Percentiles rank a stretch among this genome's conserved stretches.
Evolutionary conservation across 768 basidiomycete species (phyloP).

Genomic region (Pleurotus cornucopiae): DNA sequence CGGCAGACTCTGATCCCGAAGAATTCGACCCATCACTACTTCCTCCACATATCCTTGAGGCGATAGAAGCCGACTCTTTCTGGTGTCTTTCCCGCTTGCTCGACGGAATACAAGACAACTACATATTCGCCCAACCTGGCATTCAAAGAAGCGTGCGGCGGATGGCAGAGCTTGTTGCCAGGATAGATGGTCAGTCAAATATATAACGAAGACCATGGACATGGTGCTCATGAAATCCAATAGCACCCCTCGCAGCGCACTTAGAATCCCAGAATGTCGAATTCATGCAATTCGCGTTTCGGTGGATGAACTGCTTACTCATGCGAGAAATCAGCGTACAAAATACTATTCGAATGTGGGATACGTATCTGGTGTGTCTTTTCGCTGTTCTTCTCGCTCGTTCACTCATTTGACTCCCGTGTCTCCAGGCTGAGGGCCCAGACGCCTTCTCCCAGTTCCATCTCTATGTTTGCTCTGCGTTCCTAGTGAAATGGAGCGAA

Average conservation of each 20-base stretch:
- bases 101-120: slow-evolving; percentile 98
- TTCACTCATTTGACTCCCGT: slow-evolving; percentile 2
- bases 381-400: neutral
- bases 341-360: slow-evolving; percentile 99
- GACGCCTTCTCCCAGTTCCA: slow-evolving; percentile 99
- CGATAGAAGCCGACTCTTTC: slow-evolving; percentile 95
- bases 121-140: slow-evolving; percentile 94
- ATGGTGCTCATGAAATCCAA: neutral
- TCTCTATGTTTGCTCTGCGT: slow-evolving; percentile 96
- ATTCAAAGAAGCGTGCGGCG: slow-evolving; percentile 90
- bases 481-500: slow-evolving; percentile 93
- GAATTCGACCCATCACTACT: slow-evolving; percentile 77
- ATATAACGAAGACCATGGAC: neutral
- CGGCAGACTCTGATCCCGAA: slow-evolving; percentile 87
- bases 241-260: slow-evolving; percentile 85
- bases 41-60: slow-evolving; percentile 65
- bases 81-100: slow-evolving; percentile 96
- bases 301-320: slow-evolving; percentile 99
- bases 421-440: slow-evolving; percentile 82
- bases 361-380: slow-evolving; percentile 86
- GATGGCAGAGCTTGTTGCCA: slow-evolving; percentile 89
- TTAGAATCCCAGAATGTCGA: slow-evolving; percentile 90
- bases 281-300: slow-evolving; percentile 99
- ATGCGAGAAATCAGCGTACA: slow-evolving; percentile 98
- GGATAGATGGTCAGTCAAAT: slow-evolving; percentile 66